These are phyloP conservation scores for Leishmania mexicana DNA, from an alignment of 208 protist genomes.

Conservation along the genomic window DNA sequence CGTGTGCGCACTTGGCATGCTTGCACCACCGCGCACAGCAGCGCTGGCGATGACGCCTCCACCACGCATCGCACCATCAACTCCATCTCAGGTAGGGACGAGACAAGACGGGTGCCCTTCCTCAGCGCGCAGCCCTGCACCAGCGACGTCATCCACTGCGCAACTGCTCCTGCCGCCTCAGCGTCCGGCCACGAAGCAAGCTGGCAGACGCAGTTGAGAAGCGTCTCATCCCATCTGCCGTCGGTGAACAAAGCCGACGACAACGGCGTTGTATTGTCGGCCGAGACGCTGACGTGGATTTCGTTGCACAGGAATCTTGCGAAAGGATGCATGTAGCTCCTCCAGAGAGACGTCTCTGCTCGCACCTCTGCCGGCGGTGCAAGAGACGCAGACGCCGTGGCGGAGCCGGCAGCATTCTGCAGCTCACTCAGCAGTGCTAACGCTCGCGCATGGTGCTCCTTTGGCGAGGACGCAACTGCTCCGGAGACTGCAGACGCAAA, in stretches of 20 bases:
- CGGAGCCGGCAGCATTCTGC: not conserved
- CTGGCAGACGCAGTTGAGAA: slow-evolving; percentile 17
- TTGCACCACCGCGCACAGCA: slow-evolving; percentile 12
- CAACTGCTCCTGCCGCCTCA: slow-evolving; percentile 2
- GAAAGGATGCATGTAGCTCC: slow-evolving; percentile 7
- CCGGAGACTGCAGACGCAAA: not conserved
- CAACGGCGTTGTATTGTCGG: not conserved
- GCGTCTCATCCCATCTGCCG: slow-evolving; percentile 2
- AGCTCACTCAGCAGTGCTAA: not conserved
- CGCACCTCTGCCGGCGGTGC: not conserved
- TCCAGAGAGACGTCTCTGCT: not conserved
- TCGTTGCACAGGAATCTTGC: not conserved
- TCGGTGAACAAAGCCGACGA: not conserved
- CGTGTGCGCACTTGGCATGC: slow-evolving; percentile 4
- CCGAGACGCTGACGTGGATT: not conserved
- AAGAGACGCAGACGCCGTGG: not conserved
- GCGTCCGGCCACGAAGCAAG: slow-evolving; percentile 14
- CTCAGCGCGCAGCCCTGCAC: not conserved
- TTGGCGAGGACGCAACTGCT: not conserved
- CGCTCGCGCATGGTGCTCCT: not conserved
- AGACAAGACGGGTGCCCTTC: not conserved
- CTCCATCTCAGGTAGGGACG: not conserved
- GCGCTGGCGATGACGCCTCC: slow-evolving; percentile 15
- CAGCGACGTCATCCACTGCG: slow-evolving; percentile 8
- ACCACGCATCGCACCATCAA: slow-evolving; percentile 16